Conservation (phyloP, 1,284 basidiomycete species). For the Austroboletus niveus region DNA sequence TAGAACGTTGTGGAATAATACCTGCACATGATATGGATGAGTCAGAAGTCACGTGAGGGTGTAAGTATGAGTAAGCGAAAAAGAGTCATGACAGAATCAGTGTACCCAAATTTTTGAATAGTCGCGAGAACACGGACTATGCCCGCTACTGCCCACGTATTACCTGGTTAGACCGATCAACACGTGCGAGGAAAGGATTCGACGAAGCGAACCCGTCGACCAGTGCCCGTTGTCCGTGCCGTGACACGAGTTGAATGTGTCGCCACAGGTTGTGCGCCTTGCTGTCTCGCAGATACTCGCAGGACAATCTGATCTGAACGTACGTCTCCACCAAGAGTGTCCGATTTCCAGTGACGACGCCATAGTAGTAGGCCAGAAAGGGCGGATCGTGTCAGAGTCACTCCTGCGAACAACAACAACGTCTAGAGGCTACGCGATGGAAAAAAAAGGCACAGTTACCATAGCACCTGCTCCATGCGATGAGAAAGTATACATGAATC, state of each 20-base stretch:
- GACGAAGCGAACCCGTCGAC: conserved; percentile 59
- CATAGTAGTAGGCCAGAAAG: conserved; percentile 78
- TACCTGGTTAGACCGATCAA: conserved; percentile 46
- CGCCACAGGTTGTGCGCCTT: conserved; percentile 58
- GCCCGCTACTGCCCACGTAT: conserved; percentile 84
- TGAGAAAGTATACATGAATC: conserved; percentile 54
- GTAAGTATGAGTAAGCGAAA: too few species aligned
- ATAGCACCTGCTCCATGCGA: conserved; percentile 61
- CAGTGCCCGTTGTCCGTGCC: conserved; percentile 63
- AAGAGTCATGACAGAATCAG: too few species aligned
- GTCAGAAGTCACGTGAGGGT: too few species aligned
- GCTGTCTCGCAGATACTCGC: conserved; percentile 56
- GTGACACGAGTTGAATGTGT: conserved; percentile 57
- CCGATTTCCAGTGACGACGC: conserved; percentile 64
- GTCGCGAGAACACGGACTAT: conserved; percentile 82
- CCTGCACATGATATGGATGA: too few species aligned
- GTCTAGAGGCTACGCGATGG: too few species aligned
- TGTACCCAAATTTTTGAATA: conserved; percentile 61
- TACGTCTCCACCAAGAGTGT: conserved; percentile 70
- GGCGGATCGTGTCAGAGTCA: conserved; percentile 83
- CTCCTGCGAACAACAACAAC: conserved; percentile 43
- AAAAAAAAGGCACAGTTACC: conserved; percentile 41
- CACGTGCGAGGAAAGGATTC: background rate
- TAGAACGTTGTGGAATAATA: too few species aligned
- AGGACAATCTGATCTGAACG: conserved; percentile 78